Evolutionary conservation across 305 asterid species (phyloP), one percentile per base, ranked within the genome.

Genomic region (Solanum hybrid): DNA sequence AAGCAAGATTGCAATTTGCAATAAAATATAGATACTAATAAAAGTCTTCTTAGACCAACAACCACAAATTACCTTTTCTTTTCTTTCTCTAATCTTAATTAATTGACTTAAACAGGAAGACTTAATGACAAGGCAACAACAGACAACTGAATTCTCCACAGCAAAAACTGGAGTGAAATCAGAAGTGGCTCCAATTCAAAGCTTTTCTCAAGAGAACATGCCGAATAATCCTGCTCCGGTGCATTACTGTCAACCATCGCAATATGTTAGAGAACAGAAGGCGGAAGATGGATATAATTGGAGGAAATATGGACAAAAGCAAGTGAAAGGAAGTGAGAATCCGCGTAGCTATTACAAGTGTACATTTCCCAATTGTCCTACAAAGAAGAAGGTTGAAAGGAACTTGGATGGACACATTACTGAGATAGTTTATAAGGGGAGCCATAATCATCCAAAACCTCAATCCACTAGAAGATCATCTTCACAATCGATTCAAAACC

Each of bases 271-370:
- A 90, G 97, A 95, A 38, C 98, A 95, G 90, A 95, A 89, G 84
- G 95, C 98, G 0, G 98, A 95, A 10, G 99, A 97, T 36, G 99
- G 99, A 7, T 97, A 97, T 93, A 96, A 94, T 70, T 97, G 99
- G 99, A 92, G 99, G 34, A 97, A 97, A 34, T 97, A 97, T 29
- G 99, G 99, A 15, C 98, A 97, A 73, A 97, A 97, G 70, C 97
- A 95, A 36, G 99, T 95, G 4, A 97, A 96, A 90, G 99, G 99
- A 20, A 97, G 99, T 73, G 98, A 95, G 76, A 97, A 97, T 91
- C 99, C 99, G 76, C 94, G 98, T 0, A 95, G 99, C 81, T 97
- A 97, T 78, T 97, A 94, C 95, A 97, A 96, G 93, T 97, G 99
- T 91, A 96, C 98, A 3, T 93, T 83, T 91, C 96, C 96, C 2